A percentile compares a stretch with the other conserved stretches of the same genome.
Evolutionary conservation across 2,329 filamentous ascomycete species (phyloP).

Genomic region (Cordyceps fumosorosea): DNA sequence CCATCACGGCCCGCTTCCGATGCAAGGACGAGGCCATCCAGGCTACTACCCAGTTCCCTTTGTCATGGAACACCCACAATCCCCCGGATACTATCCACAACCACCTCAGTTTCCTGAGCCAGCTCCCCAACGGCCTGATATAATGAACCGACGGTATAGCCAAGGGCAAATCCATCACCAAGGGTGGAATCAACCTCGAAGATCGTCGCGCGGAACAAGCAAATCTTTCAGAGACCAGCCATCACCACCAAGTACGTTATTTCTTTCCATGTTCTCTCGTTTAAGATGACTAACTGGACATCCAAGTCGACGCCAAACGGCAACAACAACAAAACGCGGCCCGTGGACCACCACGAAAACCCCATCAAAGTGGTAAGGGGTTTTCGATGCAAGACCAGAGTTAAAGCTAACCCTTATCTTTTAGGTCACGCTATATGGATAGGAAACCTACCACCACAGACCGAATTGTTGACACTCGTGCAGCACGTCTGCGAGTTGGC

Average conservation of each 20-base stretch:
- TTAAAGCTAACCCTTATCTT: constrained; percentile 1
- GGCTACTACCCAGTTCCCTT: constrained; percentile 26
- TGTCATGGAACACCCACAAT: constrained; percentile 30
- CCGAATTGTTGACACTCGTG: constrained; percentile 77
- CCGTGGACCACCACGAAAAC: constrained; percentile 48
- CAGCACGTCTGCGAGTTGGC: constrained; percentile 82
- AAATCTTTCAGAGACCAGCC: neutral
- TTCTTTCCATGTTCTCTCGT: neutral
- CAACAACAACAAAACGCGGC: constrained; percentile 2
- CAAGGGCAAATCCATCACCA: neutral
- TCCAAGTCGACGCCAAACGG: neutral
- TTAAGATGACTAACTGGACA: neutral
- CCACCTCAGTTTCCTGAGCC: constrained; percentile 27
- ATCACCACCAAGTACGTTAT: neutral
- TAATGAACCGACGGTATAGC: neutral
- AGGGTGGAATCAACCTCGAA: neutral
- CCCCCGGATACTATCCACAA: constrained; percentile 33
- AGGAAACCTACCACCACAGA: constrained; percentile 82
- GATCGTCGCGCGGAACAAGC: neutral
- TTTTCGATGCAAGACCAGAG: neutral
- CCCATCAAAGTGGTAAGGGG: constrained; percentile 54
- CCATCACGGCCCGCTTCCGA: constrained; percentile 26
- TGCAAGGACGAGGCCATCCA: constrained; percentile 26
- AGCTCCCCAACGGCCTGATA: constrained; percentile 15
- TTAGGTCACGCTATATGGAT: constrained; percentile 88